Evolutionary conservation across 805 yeast genomes (phyloP), one percentile per base, ranked within the genome.

Genomic region (Yamadazyma philogaea): DNA sequence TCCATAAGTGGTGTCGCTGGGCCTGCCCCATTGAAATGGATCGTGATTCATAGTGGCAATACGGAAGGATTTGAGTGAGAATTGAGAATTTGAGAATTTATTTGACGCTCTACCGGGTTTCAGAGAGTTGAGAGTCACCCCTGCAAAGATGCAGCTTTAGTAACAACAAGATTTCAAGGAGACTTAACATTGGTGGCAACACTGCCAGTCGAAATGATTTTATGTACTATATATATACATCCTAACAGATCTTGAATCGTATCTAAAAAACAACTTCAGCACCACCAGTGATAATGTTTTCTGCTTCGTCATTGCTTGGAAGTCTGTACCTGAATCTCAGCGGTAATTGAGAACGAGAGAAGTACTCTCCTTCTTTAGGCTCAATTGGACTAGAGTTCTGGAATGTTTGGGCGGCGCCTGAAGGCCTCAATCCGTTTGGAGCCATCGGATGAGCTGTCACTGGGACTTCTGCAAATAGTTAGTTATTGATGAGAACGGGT

Each of bases 11-110:
- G 77, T 79, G 60, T 85, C 81, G 30, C 84, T 74, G 45, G 98
- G 98, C 68, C 97, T 86, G 17, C 98, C 99, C 99, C 99, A 91
- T 54, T 76, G 75, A 55, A 74, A 81, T 50, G 96, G 98, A 74
- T 85, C 87, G 87, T 93, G 98, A 58, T 91, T 86, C 99, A 91
- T 93, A 32, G 43, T 39, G 43, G 43, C 36, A 24, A 30, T 17
- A 22, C 4, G 20, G 15, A 12, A 21, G n/a, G 3, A 16, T 8
- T 7, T 8, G 5, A 24, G 7, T 34, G 30, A 34, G 30, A 34
- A 11, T 21, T 22, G 28, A 22, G 37, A 34, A 15, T 24, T 24
- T 21, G 37, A n/a, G 37, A 32, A 33, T 18, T 17, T 17, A 19
- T 33, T 7, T 4, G n/a, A n/a, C n/a, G n/a, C n/a, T n/a, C n/a